Evolutionary conservation across 148 eudicot genomes (phyloP).

Genomic region (Persicaria maculosa): DNA sequence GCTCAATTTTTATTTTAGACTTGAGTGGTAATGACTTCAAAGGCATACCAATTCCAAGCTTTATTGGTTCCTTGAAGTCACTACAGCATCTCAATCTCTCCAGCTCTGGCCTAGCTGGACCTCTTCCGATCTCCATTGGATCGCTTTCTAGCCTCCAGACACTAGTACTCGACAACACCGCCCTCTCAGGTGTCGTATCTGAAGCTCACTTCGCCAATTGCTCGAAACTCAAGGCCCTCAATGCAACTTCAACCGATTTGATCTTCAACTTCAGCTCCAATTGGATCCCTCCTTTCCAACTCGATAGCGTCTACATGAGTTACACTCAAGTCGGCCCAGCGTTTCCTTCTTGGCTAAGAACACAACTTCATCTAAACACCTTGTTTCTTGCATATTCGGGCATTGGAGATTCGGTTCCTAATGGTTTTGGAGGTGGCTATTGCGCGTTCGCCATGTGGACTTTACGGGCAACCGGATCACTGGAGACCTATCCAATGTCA

Average conservation of each 20-base stretch:
- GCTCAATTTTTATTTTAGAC: constrained; percentile 24
- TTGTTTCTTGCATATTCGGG: constrained; percentile 19
- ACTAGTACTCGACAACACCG: constrained; percentile 5
- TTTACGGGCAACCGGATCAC: not conserved
- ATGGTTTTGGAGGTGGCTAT: constrained; percentile 16
- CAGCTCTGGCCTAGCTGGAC: constrained; percentile 12
- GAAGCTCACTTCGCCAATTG: constrained; percentile 19
- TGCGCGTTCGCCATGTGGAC: not conserved
- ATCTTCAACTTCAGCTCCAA: constrained; percentile 16
- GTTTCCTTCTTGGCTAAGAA: constrained; percentile 22
- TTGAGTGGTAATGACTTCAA: constrained; percentile 26
- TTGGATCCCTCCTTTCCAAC: constrained; percentile 33
- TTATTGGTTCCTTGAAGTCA: constrained; percentile 21
- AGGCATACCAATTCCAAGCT: constrained; percentile 21
- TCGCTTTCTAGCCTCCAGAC: constrained; percentile 12
- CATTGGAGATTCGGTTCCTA: constrained; percentile 15
- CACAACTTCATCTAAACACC: constrained; percentile 12
- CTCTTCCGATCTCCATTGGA: constrained; percentile 14
- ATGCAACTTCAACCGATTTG: constrained; percentile 8
- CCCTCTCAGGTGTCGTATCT: constrained; percentile 15
- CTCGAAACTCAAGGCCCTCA: constrained; percentile 14
- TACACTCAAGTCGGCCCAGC: constrained; percentile 15
- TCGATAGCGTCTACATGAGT: constrained; percentile 3
- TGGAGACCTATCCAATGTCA: constrained; percentile 10
- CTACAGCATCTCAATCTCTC: constrained; percentile 27